Evolutionary conservation across 805 yeast genomes (phyloP), one percentile per base, ranked within the genome.

Genomic region (Cyberlindnera japonica): DNA sequence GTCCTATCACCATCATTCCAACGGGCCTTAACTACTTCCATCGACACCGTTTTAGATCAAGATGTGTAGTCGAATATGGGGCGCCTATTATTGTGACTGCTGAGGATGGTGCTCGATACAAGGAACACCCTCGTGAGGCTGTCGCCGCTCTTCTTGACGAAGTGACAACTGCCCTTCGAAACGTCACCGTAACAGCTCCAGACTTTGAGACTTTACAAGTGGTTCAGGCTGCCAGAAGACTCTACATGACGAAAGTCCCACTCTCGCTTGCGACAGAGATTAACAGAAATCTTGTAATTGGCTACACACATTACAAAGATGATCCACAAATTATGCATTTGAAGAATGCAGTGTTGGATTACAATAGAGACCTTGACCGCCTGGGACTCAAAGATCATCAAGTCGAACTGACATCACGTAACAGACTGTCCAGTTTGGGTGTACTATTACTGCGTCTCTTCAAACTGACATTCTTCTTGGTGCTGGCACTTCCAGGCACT

Each of bases 11-110:
- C 43, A 85, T 93, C 45, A 95, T 91, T 12, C 98, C 97, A 4
- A 86, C 95, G 54, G 99, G 99, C 13, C 78, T 91, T 84, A 90
- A 90, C 65, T 91, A 91, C 64, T 91, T 91, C 74, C 95, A 87
- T 58, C 86, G 96, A 22, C 87, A 91, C 64, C 87, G 86, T 59
- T 91, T 91, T 65, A 74, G 99, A 60, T 86, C 96, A 9, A 74
- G 98, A 54, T 97, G 96, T 2, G 95, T 90, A 9, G 74, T 93
- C 38, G 98, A 91, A 64, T 91, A 86, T 63, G 98, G 98, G 21
- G 68, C 79, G 35, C 96, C 98, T 1, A 79, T 91, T 40, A 79
- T 76, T 37, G 79, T 91, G 21, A 67, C 72, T 27, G 63, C 67
- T 6, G 74, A 71, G 39, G 68, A 87, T 54, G 90, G 89, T 6